These are phyloP conservation scores for Solanum hybrid DNA, from an alignment of 305 asterid species.

Conservation along the genomic window DNA sequence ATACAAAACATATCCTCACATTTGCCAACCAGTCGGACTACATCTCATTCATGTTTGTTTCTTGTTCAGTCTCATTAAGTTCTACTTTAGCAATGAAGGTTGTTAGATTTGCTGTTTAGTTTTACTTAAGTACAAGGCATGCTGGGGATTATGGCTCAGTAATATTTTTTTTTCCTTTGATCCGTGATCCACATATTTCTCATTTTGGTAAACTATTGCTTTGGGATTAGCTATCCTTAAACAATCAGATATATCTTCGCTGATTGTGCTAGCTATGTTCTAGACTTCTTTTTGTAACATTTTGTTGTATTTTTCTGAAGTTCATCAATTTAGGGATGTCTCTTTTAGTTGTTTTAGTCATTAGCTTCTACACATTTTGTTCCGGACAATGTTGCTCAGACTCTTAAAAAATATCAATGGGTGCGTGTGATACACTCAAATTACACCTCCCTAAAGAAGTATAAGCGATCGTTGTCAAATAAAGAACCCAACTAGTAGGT, in stretches of 20 bases:
- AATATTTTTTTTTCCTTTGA: neutral
- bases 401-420: no score
- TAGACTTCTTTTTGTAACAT: neutral
- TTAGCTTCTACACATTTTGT: neutral
- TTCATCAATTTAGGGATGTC: neutral
- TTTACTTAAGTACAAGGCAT: neutral
- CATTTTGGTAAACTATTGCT: neutral
- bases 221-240: neutral
- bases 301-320: neutral
- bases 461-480: no score
- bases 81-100: no score
- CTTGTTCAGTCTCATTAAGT: no score
- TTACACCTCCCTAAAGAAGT: no score
- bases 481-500: no score
- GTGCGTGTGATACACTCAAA: no score
- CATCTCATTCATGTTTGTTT: no score
- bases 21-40: conserved; percentile 30
- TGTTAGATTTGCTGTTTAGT: neutral
- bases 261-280: neutral
- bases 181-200: neutral
- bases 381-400: neutral
- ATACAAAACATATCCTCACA: conserved; percentile 73
- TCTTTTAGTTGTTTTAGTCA: neutral
- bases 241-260: neutral
- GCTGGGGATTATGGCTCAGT: neutral